Evolutionary conservation across 768 basidiomycete genomes (phyloP).

Genomic region (Leccinum barrowsii): DNA sequence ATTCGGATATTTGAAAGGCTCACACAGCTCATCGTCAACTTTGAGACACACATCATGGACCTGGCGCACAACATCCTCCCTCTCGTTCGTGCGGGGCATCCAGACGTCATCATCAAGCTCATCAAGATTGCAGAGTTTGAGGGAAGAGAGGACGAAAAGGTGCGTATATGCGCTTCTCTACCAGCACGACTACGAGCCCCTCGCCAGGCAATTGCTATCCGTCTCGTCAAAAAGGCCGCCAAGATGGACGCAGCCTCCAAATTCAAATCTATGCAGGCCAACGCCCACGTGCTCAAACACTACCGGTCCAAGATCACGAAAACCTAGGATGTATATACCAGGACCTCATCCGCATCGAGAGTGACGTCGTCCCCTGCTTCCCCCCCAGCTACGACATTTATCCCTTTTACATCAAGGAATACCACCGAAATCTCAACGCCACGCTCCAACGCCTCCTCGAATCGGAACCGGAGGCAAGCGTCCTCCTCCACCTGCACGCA

Average conservation of each 20-base stretch:
- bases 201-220: slow-evolving; percentile 82
- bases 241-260: slow-evolving; percentile 91
- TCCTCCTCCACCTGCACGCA: slow-evolving; percentile 81
- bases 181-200: background rate
- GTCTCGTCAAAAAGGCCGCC: slow-evolving; percentile 90
- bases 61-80: slow-evolving; percentile 74
- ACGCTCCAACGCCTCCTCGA: slow-evolving; percentile 68
- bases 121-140: slow-evolving; percentile 94
- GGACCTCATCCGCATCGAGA: slow-evolving; percentile 90
- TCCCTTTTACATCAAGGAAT: slow-evolving; percentile 77
- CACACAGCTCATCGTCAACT: slow-evolving; percentile 72
- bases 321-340: slow-evolving; percentile 87
- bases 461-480: slow-evolving; percentile 80
- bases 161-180: slow-evolving; percentile 23
- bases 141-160: slow-evolving; percentile 93
- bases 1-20: slow-evolving; percentile 82
- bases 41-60: slow-evolving; percentile 80
- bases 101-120: slow-evolving; percentile 86
- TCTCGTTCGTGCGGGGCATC: slow-evolving; percentile 75
- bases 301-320: slow-evolving; percentile 89
- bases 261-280: slow-evolving; percentile 90
- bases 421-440: slow-evolving; percentile 76
- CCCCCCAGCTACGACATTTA: slow-evolving; percentile 91
- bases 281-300: slow-evolving; percentile 90
- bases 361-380: slow-evolving; percentile 86